Evolutionary conservation across 306 rosid genomes (phyloP).

Genomic region (Inga oerstediana): DNA sequence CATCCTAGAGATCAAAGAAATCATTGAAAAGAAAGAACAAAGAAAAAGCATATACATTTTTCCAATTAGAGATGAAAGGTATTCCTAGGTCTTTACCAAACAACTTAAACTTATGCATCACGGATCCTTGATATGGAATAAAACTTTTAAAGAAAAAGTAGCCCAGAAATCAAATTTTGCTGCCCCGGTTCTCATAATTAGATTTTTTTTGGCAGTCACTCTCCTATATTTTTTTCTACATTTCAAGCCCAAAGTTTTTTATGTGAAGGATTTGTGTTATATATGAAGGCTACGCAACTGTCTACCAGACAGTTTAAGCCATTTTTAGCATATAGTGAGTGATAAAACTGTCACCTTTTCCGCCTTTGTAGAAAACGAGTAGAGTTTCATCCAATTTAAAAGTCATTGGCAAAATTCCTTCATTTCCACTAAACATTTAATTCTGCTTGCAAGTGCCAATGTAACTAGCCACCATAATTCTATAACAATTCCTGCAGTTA

Average conservation of each 20-base stretch:
- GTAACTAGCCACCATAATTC: neutral
- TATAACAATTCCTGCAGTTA: neutral
- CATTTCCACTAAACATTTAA: neutral
- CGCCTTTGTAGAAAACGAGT: neutral
- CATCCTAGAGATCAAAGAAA: neutral
- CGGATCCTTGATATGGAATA: slow-evolving; percentile 2
- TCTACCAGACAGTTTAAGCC: neutral
- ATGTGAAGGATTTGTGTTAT: neutral
- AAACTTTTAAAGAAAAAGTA: neutral
- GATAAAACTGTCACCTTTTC: neutral
- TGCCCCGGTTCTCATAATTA: neutral
- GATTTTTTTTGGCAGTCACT: neutral
- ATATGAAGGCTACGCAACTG: neutral
- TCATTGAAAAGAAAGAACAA: slow-evolving; percentile 2
- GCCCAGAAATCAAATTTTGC: neutral
- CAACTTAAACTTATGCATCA: neutral
- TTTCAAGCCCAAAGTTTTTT: neutral
- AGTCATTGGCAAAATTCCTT: neutral
- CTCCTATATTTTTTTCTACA: neutral
- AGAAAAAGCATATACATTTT: neutral
- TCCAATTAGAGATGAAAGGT: neutral
- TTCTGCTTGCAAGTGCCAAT: neutral
- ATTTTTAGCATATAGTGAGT: neutral
- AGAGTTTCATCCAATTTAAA: neutral
- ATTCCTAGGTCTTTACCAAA: neutral